Evolutionary conservation across 164 flowering plant species (phyloP).

Genomic region (Macadamia tetraphylla): DNA sequence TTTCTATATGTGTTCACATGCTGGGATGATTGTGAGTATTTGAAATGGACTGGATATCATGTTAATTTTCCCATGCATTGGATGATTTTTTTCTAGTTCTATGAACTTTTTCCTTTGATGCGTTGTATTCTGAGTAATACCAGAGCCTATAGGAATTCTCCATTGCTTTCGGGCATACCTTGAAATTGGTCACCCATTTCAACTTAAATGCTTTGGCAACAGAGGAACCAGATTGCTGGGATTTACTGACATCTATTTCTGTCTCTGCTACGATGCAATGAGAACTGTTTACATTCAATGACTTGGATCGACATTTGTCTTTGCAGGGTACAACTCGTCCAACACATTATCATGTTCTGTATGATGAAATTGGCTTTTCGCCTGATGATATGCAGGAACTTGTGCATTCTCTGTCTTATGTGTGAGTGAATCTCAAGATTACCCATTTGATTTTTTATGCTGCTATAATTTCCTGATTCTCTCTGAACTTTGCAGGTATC

Average conservation of each 20-base stretch:
- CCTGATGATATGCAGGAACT: constrained; percentile 76
- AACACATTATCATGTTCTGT: constrained; percentile 68
- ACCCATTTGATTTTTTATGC: background rate
- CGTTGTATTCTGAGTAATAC: too few relatives aligned
- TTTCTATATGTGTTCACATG: constrained; percentile 95
- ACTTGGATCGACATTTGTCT: background rate
- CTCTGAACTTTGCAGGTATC: constrained; percentile 47
- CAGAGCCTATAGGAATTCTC: too few relatives aligned
- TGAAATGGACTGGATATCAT: background rate
- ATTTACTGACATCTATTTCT: background rate
- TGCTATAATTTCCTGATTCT: background rate
- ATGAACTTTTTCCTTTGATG: too few relatives aligned
- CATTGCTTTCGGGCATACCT: background rate
- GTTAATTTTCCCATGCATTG: background rate
- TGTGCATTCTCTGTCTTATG: constrained; percentile 76
- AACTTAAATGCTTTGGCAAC: too few relatives aligned
- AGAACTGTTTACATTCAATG: background rate
- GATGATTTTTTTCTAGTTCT: too few relatives aligned
- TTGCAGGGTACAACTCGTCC: constrained; percentile 73
- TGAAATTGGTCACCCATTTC: background rate
- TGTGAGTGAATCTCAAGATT: constrained; percentile 39
- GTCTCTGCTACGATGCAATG: background rate
- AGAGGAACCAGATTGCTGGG: background rate
- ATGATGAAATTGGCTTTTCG: constrained; percentile 65
- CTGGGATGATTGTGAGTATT: constrained; percentile 86